phyloP scores from a whole-genome alignment of 2,329 filamentous ascomycete genomes.

The Aspergillus quadricinctus region DNA sequence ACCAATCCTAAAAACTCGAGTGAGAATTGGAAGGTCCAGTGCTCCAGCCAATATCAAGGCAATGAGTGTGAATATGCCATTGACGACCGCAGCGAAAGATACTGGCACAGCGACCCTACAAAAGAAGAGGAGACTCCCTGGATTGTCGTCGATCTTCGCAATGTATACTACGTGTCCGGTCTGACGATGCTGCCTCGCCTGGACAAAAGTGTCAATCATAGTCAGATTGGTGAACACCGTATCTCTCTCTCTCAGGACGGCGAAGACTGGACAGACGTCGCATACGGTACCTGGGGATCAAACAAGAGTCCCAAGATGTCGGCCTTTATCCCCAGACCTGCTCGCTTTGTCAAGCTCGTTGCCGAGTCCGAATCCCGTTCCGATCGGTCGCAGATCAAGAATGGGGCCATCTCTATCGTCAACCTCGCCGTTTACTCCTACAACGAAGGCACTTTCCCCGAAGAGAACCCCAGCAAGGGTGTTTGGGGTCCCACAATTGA shows the following conservation, averaged over 20 bases:
- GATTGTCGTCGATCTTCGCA: conserved; percentile 11
- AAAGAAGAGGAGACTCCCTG: neutral
- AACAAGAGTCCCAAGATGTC: conserved; percentile 17
- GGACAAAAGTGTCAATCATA: neutral
- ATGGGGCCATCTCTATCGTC: neutral
- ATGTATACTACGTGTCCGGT: conserved; percentile 10
- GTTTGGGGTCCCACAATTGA: conserved; percentile 24
- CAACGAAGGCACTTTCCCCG: conserved; percentile 6
- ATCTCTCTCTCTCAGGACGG: conserved; percentile 3
- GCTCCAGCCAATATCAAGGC: conserved; percentile 1
- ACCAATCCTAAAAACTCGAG: neutral
- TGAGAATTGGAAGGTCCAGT: conserved; percentile 1
- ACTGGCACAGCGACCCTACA: conserved; percentile 11
- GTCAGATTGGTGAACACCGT: conserved; percentile 14
- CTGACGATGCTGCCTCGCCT: conserved; percentile 14
- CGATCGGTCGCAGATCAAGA: neutral
- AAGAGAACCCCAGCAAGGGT: conserved; percentile 14
- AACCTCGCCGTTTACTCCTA: conserved; percentile 2
- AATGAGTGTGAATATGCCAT: conserved; percentile 9
- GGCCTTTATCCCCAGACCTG: conserved; percentile 12
- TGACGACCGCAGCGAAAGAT: conserved; percentile 10
- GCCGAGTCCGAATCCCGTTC: neutral
- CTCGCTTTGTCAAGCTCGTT: conserved; percentile 10
- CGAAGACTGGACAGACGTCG: conserved; percentile 12
- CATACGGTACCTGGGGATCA: conserved; percentile 18